Conservation (phyloP, 306 rosid genomes). For the Echinosophora koreensis region DNA sequence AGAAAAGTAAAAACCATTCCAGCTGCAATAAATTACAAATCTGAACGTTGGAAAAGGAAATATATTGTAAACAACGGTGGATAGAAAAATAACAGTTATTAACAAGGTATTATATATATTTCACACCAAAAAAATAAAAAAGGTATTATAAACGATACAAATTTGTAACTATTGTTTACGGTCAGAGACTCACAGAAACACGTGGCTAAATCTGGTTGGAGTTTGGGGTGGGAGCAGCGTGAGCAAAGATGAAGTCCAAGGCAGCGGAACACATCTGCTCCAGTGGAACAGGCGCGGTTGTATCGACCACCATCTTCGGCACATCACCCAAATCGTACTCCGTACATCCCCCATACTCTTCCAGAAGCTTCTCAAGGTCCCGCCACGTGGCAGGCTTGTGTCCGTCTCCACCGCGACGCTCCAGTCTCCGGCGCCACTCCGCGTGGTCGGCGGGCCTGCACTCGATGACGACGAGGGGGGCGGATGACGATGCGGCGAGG, state of each 20-base stretch:
- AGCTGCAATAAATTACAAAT: too few species aligned
- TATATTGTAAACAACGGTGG: too few species aligned
- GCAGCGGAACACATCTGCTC: slow-evolving; percentile 57
- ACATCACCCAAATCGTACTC: slow-evolving; percentile 67
- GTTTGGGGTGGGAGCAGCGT: not conserved
- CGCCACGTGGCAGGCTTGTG: slow-evolving; percentile 79
- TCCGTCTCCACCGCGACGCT: slow-evolving; percentile 48
- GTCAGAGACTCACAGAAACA: not conserved
- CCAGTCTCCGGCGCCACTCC: slow-evolving; percentile 68
- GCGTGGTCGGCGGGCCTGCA: slow-evolving; percentile 55
- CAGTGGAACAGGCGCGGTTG: slow-evolving; percentile 49
- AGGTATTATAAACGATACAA: not conserved
- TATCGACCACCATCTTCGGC: slow-evolving; percentile 63
- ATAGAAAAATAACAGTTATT: too few species aligned
- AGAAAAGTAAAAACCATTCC: too few species aligned
- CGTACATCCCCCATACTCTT: slow-evolving; percentile 68
- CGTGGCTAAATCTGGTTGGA: slow-evolving; percentile 27
- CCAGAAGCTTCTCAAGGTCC: slow-evolving; percentile 65
- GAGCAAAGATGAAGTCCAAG: slow-evolving; percentile 54
- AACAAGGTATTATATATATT: too few species aligned
- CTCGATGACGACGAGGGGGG: slow-evolving; percentile 59
- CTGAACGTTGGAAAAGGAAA: too few species aligned
- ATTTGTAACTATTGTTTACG: not conserved
- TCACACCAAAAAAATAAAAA: too few species aligned
- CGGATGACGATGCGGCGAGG: slow-evolving; percentile 38